phyloP scores from a whole-genome alignment of 2,329 filamentous ascomycete species.

The Davidsoniella virescens region DNA sequence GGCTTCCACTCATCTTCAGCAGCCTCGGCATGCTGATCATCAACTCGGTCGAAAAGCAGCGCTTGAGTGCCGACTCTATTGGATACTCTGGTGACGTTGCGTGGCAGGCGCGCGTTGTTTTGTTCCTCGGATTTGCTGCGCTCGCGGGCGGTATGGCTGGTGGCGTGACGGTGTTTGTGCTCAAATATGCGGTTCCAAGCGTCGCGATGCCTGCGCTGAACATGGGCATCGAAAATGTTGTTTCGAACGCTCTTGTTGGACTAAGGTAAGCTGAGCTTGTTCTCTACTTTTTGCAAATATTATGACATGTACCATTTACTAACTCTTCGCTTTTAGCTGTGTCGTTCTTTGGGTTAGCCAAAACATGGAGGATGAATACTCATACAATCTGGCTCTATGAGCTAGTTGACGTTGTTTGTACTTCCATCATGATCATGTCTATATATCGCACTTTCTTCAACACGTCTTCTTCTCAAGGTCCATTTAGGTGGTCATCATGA shows the following conservation, averaged over 20 bases:
- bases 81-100: slow-evolving; percentile 47
- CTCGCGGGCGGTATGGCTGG: slow-evolving; percentile 53
- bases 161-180: slow-evolving; percentile 50
- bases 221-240: slow-evolving; percentile 51
- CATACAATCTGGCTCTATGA: slow-evolving; percentile 48
- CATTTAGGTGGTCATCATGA: no score
- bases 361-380: slow-evolving; percentile 59
- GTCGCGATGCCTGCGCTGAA: slow-evolving; percentile 43
- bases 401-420: slow-evolving; percentile 2
- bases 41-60: slow-evolving; percentile 52
- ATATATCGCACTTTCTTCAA: not conserved
- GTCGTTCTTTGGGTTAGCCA: slow-evolving; percentile 53
- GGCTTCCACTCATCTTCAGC: slow-evolving; percentile 52
- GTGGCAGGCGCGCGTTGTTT: slow-evolving; percentile 51
- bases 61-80: slow-evolving; percentile 46
- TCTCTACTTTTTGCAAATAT: not conserved
- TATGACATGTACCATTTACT: not conserved
- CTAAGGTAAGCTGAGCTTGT: slow-evolving; percentile 30
- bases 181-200: slow-evolving; percentile 44
- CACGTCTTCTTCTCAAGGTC: not conserved
- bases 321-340: slow-evolving; percentile 25
- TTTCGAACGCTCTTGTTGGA: slow-evolving; percentile 47
- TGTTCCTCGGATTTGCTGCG: slow-evolving; percentile 50
- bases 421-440: slow-evolving; percentile 1
- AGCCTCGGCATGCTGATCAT: slow-evolving; percentile 54